Evolutionary conservation across 2,329 filamentous ascomycete species (phyloP), one percentile per base, ranked within the genome.

Genomic region (Xylariomycetidae sp.): DNA sequence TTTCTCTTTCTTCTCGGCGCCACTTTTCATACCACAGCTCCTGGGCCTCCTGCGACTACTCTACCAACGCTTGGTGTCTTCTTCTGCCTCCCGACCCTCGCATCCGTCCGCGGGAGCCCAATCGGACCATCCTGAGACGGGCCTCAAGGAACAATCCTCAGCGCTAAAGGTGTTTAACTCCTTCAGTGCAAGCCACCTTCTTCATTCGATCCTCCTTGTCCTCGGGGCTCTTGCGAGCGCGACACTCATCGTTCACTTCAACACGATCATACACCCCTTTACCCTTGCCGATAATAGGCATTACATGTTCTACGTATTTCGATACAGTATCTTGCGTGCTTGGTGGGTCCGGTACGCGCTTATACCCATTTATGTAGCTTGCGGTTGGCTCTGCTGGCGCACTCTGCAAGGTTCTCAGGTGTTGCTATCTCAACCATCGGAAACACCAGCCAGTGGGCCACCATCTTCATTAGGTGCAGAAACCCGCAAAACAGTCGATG

Each of bases 241-340:
- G 0, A 28, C 65, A 3, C 46, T 55, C 10, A 57, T 79, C 14
- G 79, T 96, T 16, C 75, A 77, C 42, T 83, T 76, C 70, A 97
- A 96, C 69, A 98, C 92, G 20, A 83, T 95, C 42, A 77, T 97
- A 27, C 92, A 98, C 54, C 90, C 92, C 0, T 98, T 97, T 57
- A 95, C 89, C 0, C 74, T 97, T 1, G 92, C 92, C 20, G 92
- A 98, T 60, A 98, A 98, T 59, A 74, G 92, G 3, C 92, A 98
- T 59, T 98, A 95, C 65, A 83, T 94, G 58, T 98, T 98, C 61
- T 98, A 98, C 63, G 69, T 94, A 40, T 98, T 98, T 67, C 81
- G 88, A 2, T 79, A 88, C 51, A 81, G 84, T 5, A 81, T 97
- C 23, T 74, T 84, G 3, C 72, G 71, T 5, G 75, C 85, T 26